Evolutionary conservation across 768 basidiomycete genomes (phyloP).

Genomic region (Tricholoma terreum): DNA sequence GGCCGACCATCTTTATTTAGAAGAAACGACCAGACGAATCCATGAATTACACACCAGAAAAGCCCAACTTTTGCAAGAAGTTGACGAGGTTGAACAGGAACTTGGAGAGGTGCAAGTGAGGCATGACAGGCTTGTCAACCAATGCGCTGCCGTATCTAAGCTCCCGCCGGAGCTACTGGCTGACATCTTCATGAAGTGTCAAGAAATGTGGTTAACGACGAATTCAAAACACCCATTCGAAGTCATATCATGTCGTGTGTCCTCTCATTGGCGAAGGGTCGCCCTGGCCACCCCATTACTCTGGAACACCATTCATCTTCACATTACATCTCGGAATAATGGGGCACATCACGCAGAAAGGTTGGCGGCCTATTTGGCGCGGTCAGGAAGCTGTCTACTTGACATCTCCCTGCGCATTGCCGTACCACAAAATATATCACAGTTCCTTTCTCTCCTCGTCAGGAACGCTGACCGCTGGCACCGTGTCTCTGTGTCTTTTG

Average conservation of each 20-base stretch:
- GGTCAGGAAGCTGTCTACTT: slow-evolving; percentile 35
- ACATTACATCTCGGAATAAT: slow-evolving; percentile 21
- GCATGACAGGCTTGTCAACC: slow-evolving; percentile 35
- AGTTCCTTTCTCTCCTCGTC: slow-evolving; percentile 29
- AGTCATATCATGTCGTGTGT: slow-evolving; percentile 44
- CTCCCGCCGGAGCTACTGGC: slow-evolving; percentile 42
- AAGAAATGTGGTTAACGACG: slow-evolving; percentile 12
- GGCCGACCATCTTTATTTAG: neutral
- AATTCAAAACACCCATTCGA: slow-evolving; percentile 25
- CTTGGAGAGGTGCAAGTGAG: slow-evolving; percentile 28
- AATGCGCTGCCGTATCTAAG: slow-evolving; percentile 28
- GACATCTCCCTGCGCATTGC: slow-evolving; percentile 33
- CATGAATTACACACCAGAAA: slow-evolving; percentile 25
- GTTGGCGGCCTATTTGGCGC: slow-evolving; percentile 35
- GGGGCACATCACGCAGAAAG: slow-evolving; percentile 16
- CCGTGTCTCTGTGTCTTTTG: slow-evolving; percentile 31
- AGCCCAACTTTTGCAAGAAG: slow-evolving; percentile 30
- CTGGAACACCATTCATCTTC: slow-evolving; percentile 41
- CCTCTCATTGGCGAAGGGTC: slow-evolving; percentile 40
- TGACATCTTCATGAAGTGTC: slow-evolving; percentile 35
- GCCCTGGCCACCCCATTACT: slow-evolving; percentile 39
- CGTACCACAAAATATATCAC: slow-evolving; percentile 20
- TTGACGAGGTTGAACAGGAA: slow-evolving; percentile 30
- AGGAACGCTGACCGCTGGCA: slow-evolving; percentile 39
- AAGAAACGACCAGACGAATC: slow-evolving; percentile 18